Evolutionary conservation across 352 stramenopile species (phyloP), one percentile per base, ranked within the genome.

Genomic region (Phytopythium helicoides): DNA sequence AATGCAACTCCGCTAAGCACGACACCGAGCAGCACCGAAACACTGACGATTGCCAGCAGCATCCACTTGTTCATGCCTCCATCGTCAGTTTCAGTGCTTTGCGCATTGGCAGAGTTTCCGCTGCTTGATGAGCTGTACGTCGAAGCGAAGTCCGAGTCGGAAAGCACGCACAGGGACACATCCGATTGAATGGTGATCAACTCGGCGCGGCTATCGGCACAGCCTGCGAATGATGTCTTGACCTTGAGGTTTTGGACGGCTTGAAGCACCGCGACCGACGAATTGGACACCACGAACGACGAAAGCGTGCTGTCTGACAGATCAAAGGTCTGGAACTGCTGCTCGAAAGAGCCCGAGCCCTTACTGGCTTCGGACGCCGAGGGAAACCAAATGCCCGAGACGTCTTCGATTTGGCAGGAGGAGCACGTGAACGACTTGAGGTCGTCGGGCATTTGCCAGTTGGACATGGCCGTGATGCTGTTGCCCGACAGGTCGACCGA

Each of bases 21-120:
- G 45, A 51, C 9, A 18, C 45, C 45, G 6, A 51, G 45, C 45
- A 51, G 28, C 18, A 40, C 45, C 45, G 45, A 51, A 3, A 51
- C 45, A 33, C 45, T 51, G 31, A 66, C 65, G 54, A 75, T 69
- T 11, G 66, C 66, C 39, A 75, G 19, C 54, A 71, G 64, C 66
- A 75, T 75, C 66, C 66, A 75, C 31, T 71, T 71, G 21, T 60
- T 75, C 34, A 75, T 51, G 45, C 54, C 54, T 12, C 54, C 40
- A 12, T 50, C 41, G 10, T 22, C 54, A 15, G n/a, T 39, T 28
- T 38, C 45, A 1, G 16, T 41, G 33, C 16, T 33, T 2, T 16
- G 15, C 45, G 26, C 45, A 11, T 19, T 39, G 14, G 18, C 22
- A 19, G 56, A 18, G 19, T 18, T 45, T 33, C 38, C 47, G 5